Base-by-base conservation (phyloP, 1,284 basidiomycete genomes). In the Coniferiporia sulphurascens region DNA sequence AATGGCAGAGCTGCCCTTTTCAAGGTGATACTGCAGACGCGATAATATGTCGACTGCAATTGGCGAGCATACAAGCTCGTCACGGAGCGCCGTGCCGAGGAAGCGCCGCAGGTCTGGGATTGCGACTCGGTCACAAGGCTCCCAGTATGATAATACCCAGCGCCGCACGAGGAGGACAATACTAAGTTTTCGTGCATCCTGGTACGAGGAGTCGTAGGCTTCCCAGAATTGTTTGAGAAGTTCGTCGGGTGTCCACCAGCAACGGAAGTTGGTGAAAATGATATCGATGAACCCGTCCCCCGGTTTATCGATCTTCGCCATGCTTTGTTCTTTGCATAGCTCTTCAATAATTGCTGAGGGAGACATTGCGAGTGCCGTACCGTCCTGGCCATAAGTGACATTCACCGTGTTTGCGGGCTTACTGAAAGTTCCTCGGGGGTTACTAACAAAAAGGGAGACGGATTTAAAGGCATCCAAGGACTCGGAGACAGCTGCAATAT, bases 261-360 rank as follows among this genome's bases (percentile, higher is more conserved):
- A 48, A 21, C 59, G 53, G 55, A 60, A 60, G 12, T 41, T 52
- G 7, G 43, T 52, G 48, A 56, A 56, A 12, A 56, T 48, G 7
- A 56, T 44, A 22, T 56, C 55, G n/a, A 38, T 45, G 27, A 60
- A 55, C n/a, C 48, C 44, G 1, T 43, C 48, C 1, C 34, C 27
- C 5, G 48, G 57, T 19, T 44, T 10, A 5, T 53, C 57, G 5
- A 43, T 48, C 17, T 35, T 44, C 1, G 32, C 45, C 38, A 17
- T 22, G 13, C 49, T 27, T 19, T 51, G 45, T 6, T 56, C 50
- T 38, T 48, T 12, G 17, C 52, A 32, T 10, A 59, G 21, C 44
- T 53, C 27, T 22, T 53, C 43, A 15, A 53, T 48, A 17, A 59
- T 59, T 19, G 57, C 57, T 35, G 41, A 15, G 5, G 51, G 13